These are phyloP conservation scores for Cucurbita ficifolia DNA, from an alignment of 306 rosid genomes.

Conservation along the genomic window DNA sequence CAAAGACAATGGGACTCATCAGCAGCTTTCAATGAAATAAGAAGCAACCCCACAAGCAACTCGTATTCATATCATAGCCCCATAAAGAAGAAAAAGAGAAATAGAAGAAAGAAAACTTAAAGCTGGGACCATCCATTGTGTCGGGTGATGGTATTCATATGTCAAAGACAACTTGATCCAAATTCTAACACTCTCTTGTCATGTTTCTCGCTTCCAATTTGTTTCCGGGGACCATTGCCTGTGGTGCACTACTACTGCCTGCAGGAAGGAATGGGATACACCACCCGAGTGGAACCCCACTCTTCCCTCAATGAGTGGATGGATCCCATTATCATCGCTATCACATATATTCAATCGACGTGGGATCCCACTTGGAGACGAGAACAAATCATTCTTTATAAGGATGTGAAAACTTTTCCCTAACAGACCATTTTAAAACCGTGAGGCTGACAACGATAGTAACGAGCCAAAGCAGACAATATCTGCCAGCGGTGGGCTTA, in stretches of 20 bases:
- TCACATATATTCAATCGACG: background rate
- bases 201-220: conserved; percentile 15
- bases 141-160: conserved; percentile 11
- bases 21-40: background rate
- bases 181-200: conserved; percentile 14
- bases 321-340: background rate
- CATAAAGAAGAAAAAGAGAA: background rate
- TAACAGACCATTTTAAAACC: no score
- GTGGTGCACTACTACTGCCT: conserved; percentile 20
- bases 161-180: conserved; percentile 19
- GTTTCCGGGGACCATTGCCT: conserved; percentile 27
- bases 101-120: background rate
- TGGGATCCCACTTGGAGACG: background rate
- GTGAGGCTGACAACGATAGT: no score
- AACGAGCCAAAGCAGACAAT: no score
- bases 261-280: conserved; percentile 19
- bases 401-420: no score
- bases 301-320: conserved; percentile 12
- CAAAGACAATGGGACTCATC: background rate
- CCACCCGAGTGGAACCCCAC: conserved; percentile 19
- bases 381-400: no score
- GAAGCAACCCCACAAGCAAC: conserved; percentile 6
- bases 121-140: conserved; percentile 20
- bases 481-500: no score
- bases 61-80: background rate